Base-by-base conservation (phyloP, 2,329 filamentous ascomycete species). In the Xylariaceae sp. region DNA sequence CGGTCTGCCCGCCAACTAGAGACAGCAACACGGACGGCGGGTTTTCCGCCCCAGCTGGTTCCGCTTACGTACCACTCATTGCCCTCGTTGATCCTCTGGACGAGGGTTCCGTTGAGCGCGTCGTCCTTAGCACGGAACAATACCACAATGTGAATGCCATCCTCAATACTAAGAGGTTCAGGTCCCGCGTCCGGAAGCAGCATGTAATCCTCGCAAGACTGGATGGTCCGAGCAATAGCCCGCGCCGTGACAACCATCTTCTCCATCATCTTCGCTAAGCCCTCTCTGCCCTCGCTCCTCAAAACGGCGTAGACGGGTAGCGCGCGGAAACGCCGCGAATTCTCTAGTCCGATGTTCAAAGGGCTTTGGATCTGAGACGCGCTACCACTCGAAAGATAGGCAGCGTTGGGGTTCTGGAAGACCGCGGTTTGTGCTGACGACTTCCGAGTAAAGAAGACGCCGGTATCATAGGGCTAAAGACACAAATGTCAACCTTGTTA, bases 261-360 rank as follows among this genome's bases (percentile, higher is more conserved):
- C 57, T 81, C 76, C 3, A 96, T 74, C 73, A 96, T 86, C 1
- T 77, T 74, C 0, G 77, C 75, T 60, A 95, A 82, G 0, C 90
- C 91, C 0, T 76, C 68, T 1, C 76, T 76, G 0, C 92, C 92
- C 64, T 94, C 87, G 46, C 87, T 86, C 26, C 86, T 69, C 2
- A 96, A 78, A 0, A 86, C 87, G 8, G 89, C 85, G 67, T 96
- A 96, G 6, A 90, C 87, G 0, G 92, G 91, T n/a, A 96, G 75
- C 0, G 91, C 91, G 51, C 92, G 83, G 74, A 96, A 95, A 4
- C 91, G 86, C 40, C 91, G 84, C 1, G 91, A 96, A 71, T 96
- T 96, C 65, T 96, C 91, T 26, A 96, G 76, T 26, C 91, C 90
- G 54, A 94, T 83, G 70, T 96, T 92, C 12, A 95, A 74, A 0